phyloP scores from a whole-genome alignment of 441 rosid species.

The Manihot esculenta region DNA sequence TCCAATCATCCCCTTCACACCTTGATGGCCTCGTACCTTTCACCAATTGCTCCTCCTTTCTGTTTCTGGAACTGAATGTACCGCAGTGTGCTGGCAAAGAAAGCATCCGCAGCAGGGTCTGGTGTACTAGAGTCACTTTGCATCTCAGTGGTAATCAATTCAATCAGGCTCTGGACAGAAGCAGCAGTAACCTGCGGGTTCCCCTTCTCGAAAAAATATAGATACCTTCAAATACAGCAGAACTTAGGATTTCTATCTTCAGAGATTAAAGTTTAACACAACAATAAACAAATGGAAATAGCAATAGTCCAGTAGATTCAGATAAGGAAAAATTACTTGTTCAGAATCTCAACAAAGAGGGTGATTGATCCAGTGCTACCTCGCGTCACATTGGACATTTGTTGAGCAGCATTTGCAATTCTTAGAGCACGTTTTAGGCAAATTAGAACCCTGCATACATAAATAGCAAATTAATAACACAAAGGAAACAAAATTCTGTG shows the following conservation, averaged over 20 bases:
- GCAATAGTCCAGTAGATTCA: neutral
- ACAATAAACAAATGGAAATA: neutral
- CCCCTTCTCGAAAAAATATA: slow-evolving; percentile 91
- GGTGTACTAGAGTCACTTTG: slow-evolving; percentile 56
- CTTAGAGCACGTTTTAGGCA: slow-evolving; percentile 94
- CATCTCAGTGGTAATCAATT: slow-evolving; percentile 77
- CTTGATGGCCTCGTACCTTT: slow-evolving; percentile 71
- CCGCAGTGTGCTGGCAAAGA: slow-evolving; percentile 74
- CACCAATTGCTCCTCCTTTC: slow-evolving; percentile 90
- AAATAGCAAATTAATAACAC: neutral
- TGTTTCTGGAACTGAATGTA: slow-evolving; percentile 92
- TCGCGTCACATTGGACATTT: slow-evolving; percentile 71
- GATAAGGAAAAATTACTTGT: slow-evolving; percentile 55
- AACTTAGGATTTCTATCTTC: slow-evolving; percentile 5
- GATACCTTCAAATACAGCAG: slow-evolving; percentile 50
- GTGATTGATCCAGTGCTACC: slow-evolving; percentile 75
- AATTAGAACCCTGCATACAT: slow-evolving; percentile 62
- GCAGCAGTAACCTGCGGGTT: slow-evolving; percentile 68
- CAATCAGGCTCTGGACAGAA: slow-evolving; percentile 75
- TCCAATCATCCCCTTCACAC: slow-evolving; percentile 34
- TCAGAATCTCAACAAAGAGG: slow-evolving; percentile 90
- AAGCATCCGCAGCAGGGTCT: slow-evolving; percentile 76
- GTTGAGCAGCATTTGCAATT: slow-evolving; percentile 96
- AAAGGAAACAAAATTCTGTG: neutral
- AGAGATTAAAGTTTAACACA: neutral